Base-by-base conservation (phyloP, 2,329 filamentous ascomycete species). In the Colletotrichum lentis region DNA sequence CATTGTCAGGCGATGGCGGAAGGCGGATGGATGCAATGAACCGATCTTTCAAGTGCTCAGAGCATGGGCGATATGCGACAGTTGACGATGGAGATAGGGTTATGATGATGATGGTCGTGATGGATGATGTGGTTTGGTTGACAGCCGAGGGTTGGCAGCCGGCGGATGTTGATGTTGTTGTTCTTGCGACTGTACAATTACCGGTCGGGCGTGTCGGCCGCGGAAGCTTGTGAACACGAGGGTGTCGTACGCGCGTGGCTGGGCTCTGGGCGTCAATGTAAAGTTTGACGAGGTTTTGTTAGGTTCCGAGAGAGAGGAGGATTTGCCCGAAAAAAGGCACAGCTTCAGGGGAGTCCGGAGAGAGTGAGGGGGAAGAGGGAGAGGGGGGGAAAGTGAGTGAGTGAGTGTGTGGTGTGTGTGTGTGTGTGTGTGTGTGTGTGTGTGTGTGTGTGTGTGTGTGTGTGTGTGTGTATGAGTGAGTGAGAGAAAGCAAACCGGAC, bases 221-320 rank as follows among this genome's bases (percentile, higher is more conserved):
- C 44, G 55, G 62, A 69, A 66, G 66, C 66, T 68, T 65, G 55
- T 68, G 62, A 55, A 50, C 46, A 56, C 50, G 44, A 53, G 52
- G 41, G 47, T 22, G 41, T 61, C 22, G 61, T 57, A 49, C 14
- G 50, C 47, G n/a, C 16, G 57, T 52, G 35, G 57, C 18, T 43
- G 44, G 56, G 31, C 20, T 20, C 57, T 59, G 35, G 46, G 16
- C 46, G 46, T 35, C 35, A 4, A 41, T 20, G 27, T 49, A 7
- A 37, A 49, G 31, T 50, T 16, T 47, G 55, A 46, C 8, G n/a
- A 39, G 27, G 56, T 49, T 58, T 18, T 57, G 3, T 35, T 43
- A 8, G 24, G 54, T 18, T 8, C 14, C 18, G 22, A 41, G 14
- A 39, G 54, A 44, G 56, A 49, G 14, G 31, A 27, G 11, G 47